Conservation (phyloP, 1,284 basidiomycete species). For the Cerioporus squamosus region DNA sequence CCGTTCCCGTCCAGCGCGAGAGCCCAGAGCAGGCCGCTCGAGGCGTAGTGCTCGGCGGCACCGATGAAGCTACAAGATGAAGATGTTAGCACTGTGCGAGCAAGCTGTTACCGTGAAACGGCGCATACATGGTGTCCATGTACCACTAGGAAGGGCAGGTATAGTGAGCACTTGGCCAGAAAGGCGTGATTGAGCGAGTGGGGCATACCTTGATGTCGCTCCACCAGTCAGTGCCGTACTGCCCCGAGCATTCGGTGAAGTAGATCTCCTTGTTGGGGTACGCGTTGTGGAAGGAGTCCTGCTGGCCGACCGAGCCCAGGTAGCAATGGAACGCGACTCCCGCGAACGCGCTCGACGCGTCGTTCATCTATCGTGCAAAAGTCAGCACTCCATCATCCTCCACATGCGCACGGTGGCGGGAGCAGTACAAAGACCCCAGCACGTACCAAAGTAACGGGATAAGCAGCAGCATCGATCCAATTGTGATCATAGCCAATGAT, state of each 20-base stretch:
- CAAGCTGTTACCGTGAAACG: too few relatives aligned
- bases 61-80: slow-evolving; percentile 46
- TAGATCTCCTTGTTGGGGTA: slow-evolving; percentile 52
- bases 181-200: neutral
- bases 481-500: slow-evolving; percentile 55
- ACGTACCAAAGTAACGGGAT: slow-evolving; percentile 50
- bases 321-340: slow-evolving; percentile 57
- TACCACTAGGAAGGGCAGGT: slow-evolving; percentile 62
- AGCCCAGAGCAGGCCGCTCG: slow-evolving; percentile 73
- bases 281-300: slow-evolving; percentile 46
- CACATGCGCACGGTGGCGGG: neutral
- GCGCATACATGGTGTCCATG: slow-evolving; percentile 65
- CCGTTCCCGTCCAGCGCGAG: slow-evolving; percentile 66
- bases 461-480: slow-evolving; percentile 49
- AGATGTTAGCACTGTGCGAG: neutral
- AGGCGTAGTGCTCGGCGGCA: slow-evolving; percentile 48
- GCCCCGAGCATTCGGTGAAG: slow-evolving; percentile 54
- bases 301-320: slow-evolving; percentile 41
- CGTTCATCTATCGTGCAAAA: slow-evolving; percentile 44
- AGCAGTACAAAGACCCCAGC: neutral
- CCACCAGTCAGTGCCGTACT: slow-evolving; percentile 72
- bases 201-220: slow-evolving; percentile 66
- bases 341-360: slow-evolving; percentile 45
- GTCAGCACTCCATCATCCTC: too few relatives aligned
- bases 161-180: neutral